These are phyloP conservation scores for Ophidiomyces ophidiicola DNA, from an alignment of 2,329 filamentous ascomycete genomes.

Conservation along the genomic window DNA sequence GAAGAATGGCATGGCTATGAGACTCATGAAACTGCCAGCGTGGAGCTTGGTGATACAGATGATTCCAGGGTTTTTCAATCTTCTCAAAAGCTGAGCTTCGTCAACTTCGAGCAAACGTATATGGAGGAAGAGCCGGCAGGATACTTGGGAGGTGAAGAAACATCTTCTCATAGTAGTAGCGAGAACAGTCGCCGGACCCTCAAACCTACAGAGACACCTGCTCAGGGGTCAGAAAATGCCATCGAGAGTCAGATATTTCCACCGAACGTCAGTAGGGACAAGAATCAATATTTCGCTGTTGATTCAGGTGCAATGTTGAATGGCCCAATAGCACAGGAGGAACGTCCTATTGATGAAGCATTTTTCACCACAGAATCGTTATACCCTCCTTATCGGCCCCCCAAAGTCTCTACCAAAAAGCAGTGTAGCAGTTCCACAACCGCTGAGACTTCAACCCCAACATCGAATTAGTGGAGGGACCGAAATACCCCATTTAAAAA, in stretches of 20 bases:
- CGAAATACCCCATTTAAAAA: slow-evolving; percentile 30
- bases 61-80: neutral
- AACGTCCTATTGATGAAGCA: slow-evolving; percentile 2
- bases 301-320: neutral
- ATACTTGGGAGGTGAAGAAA: too few species aligned
- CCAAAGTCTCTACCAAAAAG: neutral
- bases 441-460: neutral
- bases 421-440: neutral
- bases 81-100: slow-evolving; percentile 1
- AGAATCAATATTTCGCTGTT: neutral
- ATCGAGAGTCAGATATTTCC: too few species aligned
- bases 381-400: slow-evolving; percentile 2
- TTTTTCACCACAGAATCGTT: slow-evolving; percentile 4
- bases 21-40: slow-evolving; percentile 26
- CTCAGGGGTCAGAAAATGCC: too few species aligned
- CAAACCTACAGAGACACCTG: too few species aligned
- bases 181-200: too few species aligned
- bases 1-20: slow-evolving; percentile 13
- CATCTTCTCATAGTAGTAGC: too few species aligned
- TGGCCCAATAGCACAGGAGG: neutral
- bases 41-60: slow-evolving; percentile 27
- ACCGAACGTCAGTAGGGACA: too few species aligned
- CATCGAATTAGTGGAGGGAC: slow-evolving; percentile 23
- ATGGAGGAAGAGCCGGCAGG: neutral
- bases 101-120: neutral